Conservation (phyloP, 1,284 basidiomycete species). For the Malassezia restricta region DNA sequence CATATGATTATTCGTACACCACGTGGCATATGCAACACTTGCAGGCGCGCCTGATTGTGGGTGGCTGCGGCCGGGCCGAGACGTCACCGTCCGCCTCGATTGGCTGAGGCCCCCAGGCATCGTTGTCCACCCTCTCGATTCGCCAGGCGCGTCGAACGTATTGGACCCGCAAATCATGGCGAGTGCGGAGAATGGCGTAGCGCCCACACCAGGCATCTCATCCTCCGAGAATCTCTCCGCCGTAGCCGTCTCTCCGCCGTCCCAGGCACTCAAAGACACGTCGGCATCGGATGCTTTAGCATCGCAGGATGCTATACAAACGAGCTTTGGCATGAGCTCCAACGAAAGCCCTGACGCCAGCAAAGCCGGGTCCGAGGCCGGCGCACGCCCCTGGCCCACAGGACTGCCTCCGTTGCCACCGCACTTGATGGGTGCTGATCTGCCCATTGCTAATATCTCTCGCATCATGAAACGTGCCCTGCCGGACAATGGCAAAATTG, state of each 20-base stretch:
- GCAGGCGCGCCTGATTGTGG: not conserved
- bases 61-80: not conserved
- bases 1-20: not conserved
- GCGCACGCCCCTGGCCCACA: not conserved
- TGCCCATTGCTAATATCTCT: constrained; percentile 73
- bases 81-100: constrained; percentile 8
- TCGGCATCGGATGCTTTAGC: too few species aligned
- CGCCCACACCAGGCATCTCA: not conserved
- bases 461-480: constrained; percentile 85
- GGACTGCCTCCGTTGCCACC: constrained; percentile 10
- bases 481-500: constrained; percentile 83
- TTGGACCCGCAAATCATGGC: not conserved
- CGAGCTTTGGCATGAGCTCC: not conserved
- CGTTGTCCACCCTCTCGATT: not conserved
- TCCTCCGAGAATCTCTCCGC: not conserved
- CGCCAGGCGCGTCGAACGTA: not conserved
- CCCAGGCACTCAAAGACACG: too few species aligned
- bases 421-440: constrained; percentile 20
- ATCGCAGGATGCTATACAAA: too few species aligned
- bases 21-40: not conserved
- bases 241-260: too few species aligned
- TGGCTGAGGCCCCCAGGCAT: constrained; percentile 1
- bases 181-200: constrained; percentile 1
- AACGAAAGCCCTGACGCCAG: not conserved
- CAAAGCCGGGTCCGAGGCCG: not conserved